These are phyloP conservation scores for Rhodocollybia butyracea DNA, from an alignment of 768 basidiomycete genomes.

Conservation along the genomic window DNA sequence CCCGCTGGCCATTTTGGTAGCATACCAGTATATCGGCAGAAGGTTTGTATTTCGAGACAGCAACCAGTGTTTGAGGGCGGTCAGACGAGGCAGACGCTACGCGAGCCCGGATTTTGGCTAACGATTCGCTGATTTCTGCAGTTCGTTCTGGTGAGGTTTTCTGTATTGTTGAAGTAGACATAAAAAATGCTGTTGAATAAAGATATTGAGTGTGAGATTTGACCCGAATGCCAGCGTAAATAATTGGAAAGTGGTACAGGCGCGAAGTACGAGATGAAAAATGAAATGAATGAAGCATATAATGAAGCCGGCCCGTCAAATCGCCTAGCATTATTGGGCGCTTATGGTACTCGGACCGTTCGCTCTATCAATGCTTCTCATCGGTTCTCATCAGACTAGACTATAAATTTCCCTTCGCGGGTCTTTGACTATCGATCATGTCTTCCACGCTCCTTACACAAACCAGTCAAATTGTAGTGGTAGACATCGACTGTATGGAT, in stretches of 20 bases:
- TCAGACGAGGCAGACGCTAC: conserved; percentile 31
- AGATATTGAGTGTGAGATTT: too few species aligned
- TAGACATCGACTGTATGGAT: conserved; percentile 53
- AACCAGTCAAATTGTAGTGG: conserved; percentile 28
- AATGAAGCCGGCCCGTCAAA: too few species aligned
- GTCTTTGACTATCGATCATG: neutral
- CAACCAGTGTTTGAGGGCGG: conserved; percentile 53
- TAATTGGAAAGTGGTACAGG: too few species aligned
- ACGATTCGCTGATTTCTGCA: conserved; percentile 49
- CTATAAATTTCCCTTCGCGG: too few species aligned
- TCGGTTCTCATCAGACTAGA: too few species aligned
- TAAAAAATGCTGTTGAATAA: too few species aligned
- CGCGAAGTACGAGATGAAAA: too few species aligned
- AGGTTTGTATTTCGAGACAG: conserved; percentile 94
- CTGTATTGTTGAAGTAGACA: neutral
- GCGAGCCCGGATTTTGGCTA: conserved; percentile 49
- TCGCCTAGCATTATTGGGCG: too few species aligned
- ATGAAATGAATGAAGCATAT: too few species aligned
- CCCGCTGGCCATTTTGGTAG: conserved; percentile 75
- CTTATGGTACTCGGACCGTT: too few species aligned
- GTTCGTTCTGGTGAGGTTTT: conserved; percentile 37
- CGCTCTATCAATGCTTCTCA: too few species aligned
- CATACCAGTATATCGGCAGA: conserved; percentile 82
- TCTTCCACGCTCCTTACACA: conserved; percentile 31
- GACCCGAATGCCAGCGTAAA: too few species aligned